A percentile compares a stretch with the other conserved stretches of the same genome.
phyloP scores from a whole-genome alignment of 805 yeast species.

The Yamadazyma philogaea region DNA sequence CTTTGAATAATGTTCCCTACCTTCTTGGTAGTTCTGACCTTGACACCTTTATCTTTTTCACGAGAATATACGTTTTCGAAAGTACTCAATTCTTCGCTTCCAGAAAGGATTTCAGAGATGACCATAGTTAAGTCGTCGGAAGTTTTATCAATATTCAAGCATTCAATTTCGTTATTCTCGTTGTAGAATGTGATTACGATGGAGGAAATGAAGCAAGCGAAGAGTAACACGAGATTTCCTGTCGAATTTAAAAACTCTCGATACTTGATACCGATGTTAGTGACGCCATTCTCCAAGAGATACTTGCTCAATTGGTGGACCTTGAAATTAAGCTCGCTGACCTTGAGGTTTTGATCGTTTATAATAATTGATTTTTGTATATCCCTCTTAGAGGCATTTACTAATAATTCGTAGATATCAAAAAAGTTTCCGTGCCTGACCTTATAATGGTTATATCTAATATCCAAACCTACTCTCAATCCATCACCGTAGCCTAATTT shows the following conservation, averaged over 20 bases:
- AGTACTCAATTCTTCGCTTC: constrained; percentile 1
- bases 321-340: constrained; percentile 26
- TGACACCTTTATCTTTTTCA: constrained; percentile 37
- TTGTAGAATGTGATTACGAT: constrained; percentile 41
- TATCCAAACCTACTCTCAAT: constrained; percentile 63
- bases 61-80: constrained; percentile 31
- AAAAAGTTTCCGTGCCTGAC: constrained; percentile 71
- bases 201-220: constrained; percentile 46
- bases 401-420: constrained; percentile 66
- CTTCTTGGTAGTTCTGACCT: constrained; percentile 22
- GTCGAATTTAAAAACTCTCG: constrained; percentile 20
- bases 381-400: constrained; percentile 24
- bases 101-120: background rate
- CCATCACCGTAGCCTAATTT: constrained; percentile 72
- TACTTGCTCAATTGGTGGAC: constrained; percentile 21
- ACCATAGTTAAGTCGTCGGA: background rate
- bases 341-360: constrained; percentile 12
- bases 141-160: constrained; percentile 1
- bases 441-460: constrained; percentile 58
- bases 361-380: constrained; percentile 5
- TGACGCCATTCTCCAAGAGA: constrained; percentile 15
- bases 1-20: constrained; percentile 13
- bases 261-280: constrained; percentile 25
- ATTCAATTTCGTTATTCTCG: constrained; percentile 10
- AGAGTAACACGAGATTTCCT: constrained; percentile 35